phyloP scores from a whole-genome alignment of 78 protist genomes.

The Dictyostelium discoideum region DNA sequence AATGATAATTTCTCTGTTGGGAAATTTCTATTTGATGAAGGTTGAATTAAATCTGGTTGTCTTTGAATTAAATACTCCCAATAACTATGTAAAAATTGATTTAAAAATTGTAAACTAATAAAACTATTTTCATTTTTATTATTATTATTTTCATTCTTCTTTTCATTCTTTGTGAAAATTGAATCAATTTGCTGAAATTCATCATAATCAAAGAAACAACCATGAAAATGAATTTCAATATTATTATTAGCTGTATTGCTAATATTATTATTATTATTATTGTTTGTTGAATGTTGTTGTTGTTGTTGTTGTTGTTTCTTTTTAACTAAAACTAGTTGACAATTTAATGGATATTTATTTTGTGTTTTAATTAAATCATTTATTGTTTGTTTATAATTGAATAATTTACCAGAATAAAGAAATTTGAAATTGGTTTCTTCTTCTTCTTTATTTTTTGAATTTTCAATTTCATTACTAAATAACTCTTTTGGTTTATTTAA shows the following conservation, averaged over 20 bases:
- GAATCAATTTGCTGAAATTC: constrained; percentile 37
- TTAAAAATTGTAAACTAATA: background rate
- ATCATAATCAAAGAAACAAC: constrained; percentile 36
- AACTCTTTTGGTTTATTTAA: constrained; percentile 29
- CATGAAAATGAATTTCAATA: constrained; percentile 25
- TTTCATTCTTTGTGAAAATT: background rate
- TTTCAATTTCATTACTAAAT: background rate
- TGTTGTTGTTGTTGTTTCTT: background rate
- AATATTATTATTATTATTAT: background rate
- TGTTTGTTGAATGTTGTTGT: background rate
- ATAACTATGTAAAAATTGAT: constrained; percentile 34
- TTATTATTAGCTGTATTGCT: background rate
- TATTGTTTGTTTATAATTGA: background rate
- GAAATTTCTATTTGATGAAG: background rate
- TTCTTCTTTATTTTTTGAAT: background rate
- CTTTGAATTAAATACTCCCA: constrained; percentile 15
- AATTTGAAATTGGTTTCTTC: background rate
- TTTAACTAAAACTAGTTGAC: background rate
- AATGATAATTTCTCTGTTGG: constrained; percentile 21
- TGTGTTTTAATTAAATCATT: constrained; percentile 5
- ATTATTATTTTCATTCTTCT: background rate
- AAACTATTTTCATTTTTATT: background rate
- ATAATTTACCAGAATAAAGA: constrained; percentile 52
- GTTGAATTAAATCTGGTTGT: background rate
- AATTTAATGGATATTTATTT: constrained; percentile 15